Conservation (phyloP, 2,329 filamentous ascomycete genomes). For the Ophiostoma sp. region DNA sequence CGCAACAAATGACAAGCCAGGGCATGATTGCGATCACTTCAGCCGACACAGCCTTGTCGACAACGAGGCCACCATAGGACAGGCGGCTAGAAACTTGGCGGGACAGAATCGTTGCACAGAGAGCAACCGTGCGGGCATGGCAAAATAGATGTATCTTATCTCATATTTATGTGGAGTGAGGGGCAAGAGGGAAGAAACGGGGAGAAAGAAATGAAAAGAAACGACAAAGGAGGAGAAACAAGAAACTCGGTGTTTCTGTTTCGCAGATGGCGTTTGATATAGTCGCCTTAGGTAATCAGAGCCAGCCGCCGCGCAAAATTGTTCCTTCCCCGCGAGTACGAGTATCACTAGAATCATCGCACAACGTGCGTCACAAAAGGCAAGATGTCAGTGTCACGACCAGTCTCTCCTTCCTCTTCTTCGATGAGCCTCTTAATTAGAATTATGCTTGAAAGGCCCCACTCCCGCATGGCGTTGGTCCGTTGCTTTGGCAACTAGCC, state of each 20-base stretch:
- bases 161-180: neutral
- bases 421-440: constrained; percentile 18
- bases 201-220: neutral
- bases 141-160: neutral
- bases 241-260: neutral
- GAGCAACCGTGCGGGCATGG: neutral
- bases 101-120: neutral
- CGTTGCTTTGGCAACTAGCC: constrained; percentile 27
- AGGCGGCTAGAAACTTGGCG: neutral
- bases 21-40: neutral
- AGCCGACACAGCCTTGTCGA: constrained; percentile 6
- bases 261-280: neutral
- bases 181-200: neutral
- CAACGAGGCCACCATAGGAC: neutral
- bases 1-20: no score
- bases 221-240: neutral
- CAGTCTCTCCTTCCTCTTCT: neutral
- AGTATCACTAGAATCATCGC: neutral
- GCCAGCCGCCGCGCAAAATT: neutral
- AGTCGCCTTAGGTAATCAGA: neutral
- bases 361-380: neutral
- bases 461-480: neutral
- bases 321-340: neutral
- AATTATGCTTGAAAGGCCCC: constrained; percentile 15
- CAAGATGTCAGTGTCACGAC: neutral